Evolutionary conservation across 78 protist species (phyloP).

Genomic region (Bigelowiella natans): DNA sequence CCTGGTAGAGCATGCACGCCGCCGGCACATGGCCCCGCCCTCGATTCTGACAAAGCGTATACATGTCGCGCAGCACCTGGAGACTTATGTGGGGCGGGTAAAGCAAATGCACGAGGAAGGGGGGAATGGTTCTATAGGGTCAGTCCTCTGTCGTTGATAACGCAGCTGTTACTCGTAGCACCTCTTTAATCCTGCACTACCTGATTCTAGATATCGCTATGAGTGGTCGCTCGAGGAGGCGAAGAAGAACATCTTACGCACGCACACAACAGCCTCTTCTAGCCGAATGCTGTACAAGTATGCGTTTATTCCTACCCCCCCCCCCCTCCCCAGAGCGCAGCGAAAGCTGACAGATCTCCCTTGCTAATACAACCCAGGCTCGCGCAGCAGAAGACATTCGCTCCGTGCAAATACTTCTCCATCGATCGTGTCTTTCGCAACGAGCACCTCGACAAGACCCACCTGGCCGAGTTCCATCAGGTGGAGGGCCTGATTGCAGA

Average conservation of each 20-base stretch:
- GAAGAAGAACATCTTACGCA: conserved; percentile 61
- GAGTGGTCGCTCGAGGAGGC: conserved; percentile 82
- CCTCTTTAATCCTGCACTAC: too few species aligned
- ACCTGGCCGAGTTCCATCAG: conserved; percentile 98
- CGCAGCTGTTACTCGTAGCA: too few species aligned
- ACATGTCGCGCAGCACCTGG: conserved; percentile 17
- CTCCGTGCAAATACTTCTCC: too few species aligned
- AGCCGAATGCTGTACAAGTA: conserved; percentile 72
- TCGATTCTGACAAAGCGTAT: neutral
- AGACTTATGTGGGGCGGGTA: conserved; percentile 77
- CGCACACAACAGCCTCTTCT: conserved; percentile 99
- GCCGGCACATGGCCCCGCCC: too few species aligned
- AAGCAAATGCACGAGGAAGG: conserved; percentile 76
- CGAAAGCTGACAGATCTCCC: too few species aligned
- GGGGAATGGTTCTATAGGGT: conserved; percentile 71
- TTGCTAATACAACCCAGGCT: too few species aligned
- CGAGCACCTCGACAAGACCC: conserved; percentile 96
- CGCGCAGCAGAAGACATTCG: too few species aligned
- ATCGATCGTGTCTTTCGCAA: conserved; percentile 99
- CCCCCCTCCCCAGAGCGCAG: too few species aligned
- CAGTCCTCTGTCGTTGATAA: too few species aligned
- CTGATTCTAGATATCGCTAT: conserved; percentile 55
- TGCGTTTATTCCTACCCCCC: too few species aligned
- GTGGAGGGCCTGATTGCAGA: conserved; percentile 55
- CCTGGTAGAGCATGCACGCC: too few species aligned